Base-by-base conservation (phyloP, 148 eudicot genomes). In the Fagopyrum homotropicum region DNA sequence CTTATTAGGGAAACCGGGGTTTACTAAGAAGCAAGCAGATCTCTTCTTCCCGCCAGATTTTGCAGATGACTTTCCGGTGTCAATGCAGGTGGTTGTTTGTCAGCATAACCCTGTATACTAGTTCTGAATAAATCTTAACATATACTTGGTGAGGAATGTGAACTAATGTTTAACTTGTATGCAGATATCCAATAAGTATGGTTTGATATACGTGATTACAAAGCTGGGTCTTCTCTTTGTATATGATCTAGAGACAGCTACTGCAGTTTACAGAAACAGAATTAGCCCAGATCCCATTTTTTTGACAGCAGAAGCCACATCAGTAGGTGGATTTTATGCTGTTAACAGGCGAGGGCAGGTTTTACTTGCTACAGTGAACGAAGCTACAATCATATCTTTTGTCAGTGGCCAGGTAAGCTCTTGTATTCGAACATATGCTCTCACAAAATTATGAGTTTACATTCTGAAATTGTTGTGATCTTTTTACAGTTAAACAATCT, bases 261-360 rank as follows among this genome's bases (percentile, higher is more conserved):
- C 93, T 76, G 98, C 97, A 40, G 93, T 95, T 40, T 95, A 95
- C 78, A 83, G 98, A 79, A 95, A 95, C 80, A 85, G 96, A 80
- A 95, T 95, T 26, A 95, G 98, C 78, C 97, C 98, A 43, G 98
- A 95, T 82, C 98, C 98, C n/a, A 90, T 95, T 59, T 95, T 95
- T 82, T 79, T 95, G 79, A 92, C 98, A 15, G 79, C 98, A 16
- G 97, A 92, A 85, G 98, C 98, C 75, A 82, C 97, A 51, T 88
- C 96, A 60, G 84, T 75, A 75, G 98, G 98, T 69, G 98, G 98
- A 54, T 95, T 95, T 82, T 95, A 92, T 89, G 98, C 98, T 6
- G 76, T 95, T 70, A 95, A 95, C 69, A 89, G 97, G 79, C 81
- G 93, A 76, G 98, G 97, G 46, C 98, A 95, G 77, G 98, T 95